Conservation (phyloP, 148 eudicot species). For the Spergularia bocconei region DNA sequence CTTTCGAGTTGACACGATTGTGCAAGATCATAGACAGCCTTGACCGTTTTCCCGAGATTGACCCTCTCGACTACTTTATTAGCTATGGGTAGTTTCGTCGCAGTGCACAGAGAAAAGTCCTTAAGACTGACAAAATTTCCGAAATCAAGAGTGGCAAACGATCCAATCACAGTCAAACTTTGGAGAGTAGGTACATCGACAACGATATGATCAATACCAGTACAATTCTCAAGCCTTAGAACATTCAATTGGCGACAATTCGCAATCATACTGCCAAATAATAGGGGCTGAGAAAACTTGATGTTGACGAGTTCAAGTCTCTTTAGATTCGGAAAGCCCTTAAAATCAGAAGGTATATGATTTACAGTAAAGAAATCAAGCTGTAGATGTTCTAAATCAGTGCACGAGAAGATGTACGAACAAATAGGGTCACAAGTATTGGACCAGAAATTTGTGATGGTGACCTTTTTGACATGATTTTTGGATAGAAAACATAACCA, state of each 20-base stretch:
- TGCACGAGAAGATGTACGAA: background rate
- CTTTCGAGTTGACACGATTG: background rate
- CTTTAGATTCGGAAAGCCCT: background rate
- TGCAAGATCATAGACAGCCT: too few species aligned
- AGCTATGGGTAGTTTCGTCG: too few species aligned
- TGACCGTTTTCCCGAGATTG: too few species aligned
- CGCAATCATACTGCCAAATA: background rate
- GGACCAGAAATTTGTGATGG: background rate
- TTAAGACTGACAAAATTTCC: background rate
- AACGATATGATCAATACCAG: background rate
- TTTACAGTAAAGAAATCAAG: background rate
- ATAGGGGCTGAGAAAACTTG: background rate
- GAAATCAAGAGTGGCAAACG: background rate
- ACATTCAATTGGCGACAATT: background rate
- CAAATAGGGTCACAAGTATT: background rate
- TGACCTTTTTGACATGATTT: background rate
- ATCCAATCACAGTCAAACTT: background rate
- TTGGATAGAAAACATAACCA: background rate
- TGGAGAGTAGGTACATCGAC: conserved; percentile 8
- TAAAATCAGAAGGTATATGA: background rate
- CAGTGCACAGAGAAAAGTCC: background rate
- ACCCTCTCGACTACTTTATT: too few species aligned
- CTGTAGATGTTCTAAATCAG: background rate
- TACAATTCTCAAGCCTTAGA: background rate
- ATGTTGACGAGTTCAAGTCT: background rate